Evolutionary conservation across 805 yeast species (phyloP).

Genomic region (Clavispora phyllophila): DNA sequence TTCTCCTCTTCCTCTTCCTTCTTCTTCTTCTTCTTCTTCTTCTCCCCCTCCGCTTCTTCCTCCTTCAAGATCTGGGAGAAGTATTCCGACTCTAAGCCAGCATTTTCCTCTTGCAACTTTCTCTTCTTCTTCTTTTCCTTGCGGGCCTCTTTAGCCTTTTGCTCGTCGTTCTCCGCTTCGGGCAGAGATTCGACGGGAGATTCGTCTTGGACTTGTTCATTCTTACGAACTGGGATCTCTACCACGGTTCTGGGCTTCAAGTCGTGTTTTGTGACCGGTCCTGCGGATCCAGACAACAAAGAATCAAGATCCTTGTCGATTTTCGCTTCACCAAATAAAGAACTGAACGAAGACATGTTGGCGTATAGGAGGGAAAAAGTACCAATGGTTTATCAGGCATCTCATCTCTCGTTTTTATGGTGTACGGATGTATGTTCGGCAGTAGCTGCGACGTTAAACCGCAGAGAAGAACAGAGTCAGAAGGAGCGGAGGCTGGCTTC

Average conservation of each 20-base stretch:
- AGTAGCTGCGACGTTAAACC: neutral
- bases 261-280: conserved; percentile 43
- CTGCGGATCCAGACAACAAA: conserved; percentile 29
- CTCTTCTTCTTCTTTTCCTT: conserved; percentile 11
- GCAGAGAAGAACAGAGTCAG: neutral
- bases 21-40: conserved; percentile 6
- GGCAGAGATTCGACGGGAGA: conserved; percentile 4
- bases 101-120: conserved; percentile 33
- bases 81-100: conserved; percentile 18
- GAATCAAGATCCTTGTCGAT: conserved; percentile 26
- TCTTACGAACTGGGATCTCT: conserved; percentile 14
- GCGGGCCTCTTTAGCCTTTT: conserved; percentile 3
- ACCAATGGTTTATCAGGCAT: conserved; percentile 1
- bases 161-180: conserved; percentile 10
- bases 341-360: conserved; percentile 31
- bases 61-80: conserved; percentile 1
- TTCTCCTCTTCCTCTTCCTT: conserved; percentile 32
- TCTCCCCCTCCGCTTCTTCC: conserved; percentile 22
- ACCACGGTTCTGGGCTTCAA: conserved; percentile 29
- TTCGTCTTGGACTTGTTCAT: neutral
- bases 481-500: too few relatives aligned
- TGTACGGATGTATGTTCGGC: conserved; percentile 8
- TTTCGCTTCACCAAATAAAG: conserved; percentile 28
- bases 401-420: conserved; percentile 11
- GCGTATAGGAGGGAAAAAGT: neutral